Percentiles rank a stretch among this genome's conserved stretches.
Conservation (phyloP, 768 basidiomycete species). For the Amanita subjunquillea region DNA sequence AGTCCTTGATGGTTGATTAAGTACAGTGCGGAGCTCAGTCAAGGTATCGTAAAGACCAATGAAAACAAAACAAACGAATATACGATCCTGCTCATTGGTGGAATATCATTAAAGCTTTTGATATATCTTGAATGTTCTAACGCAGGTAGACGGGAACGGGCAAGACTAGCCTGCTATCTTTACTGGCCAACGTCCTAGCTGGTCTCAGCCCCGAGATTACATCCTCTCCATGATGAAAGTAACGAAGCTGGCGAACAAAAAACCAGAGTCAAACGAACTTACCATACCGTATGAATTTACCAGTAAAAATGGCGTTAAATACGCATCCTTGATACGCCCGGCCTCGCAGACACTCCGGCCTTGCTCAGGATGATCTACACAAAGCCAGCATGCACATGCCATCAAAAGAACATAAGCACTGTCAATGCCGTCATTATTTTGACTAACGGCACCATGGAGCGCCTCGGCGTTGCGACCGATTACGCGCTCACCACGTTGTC, state of each 20-base stretch:
- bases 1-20: not conserved
- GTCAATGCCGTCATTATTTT: constrained; percentile 18
- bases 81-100: not conserved
- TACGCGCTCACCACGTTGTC: constrained; percentile 14
- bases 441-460: constrained; percentile 15
- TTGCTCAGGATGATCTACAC: constrained; percentile 14
- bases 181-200: constrained; percentile 10
- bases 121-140: not conserved
- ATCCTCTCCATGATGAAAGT: not conserved
- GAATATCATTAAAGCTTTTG: not conserved
- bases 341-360: constrained; percentile 18
- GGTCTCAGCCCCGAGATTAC: constrained; percentile 4
- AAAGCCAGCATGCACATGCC: constrained; percentile 14
- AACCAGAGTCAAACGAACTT: constrained; percentile 10
- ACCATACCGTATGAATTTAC: constrained; percentile 6
- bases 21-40: not conserved
- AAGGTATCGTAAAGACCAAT: not conserved
- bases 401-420: constrained; percentile 11
- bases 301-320: constrained; percentile 7
- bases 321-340: constrained; percentile 19
- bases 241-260: constrained; percentile 7
- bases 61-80: not conserved
- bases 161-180: constrained; percentile 9
- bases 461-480: constrained; percentile 14
- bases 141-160: constrained; percentile 12